phyloP scores from a whole-genome alignment of 768 basidiomycete genomes.

The Kwoniella mangroviensis region DNA sequence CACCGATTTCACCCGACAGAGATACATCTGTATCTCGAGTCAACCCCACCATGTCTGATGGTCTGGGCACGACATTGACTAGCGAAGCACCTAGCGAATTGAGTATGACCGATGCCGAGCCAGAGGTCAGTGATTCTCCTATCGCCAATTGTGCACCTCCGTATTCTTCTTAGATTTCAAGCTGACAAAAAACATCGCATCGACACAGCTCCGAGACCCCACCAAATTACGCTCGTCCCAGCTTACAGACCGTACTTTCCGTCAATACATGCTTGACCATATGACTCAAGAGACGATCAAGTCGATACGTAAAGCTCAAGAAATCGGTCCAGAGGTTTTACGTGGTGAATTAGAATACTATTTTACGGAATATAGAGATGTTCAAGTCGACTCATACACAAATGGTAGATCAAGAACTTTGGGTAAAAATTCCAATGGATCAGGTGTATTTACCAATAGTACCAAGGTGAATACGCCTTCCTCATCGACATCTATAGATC shows the following conservation, averaged over 20 bases:
- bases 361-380: slow-evolving; percentile 21
- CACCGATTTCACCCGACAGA: slow-evolving; percentile 7
- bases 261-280: slow-evolving; percentile 48
- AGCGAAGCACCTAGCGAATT: slow-evolving; percentile 34
- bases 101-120: slow-evolving; percentile 25
- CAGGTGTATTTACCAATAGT: slow-evolving; percentile 10
- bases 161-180: too few relatives aligned
- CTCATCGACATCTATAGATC: not conserved
- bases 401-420: not conserved
- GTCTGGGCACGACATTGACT: slow-evolving; percentile 17
- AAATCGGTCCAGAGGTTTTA: not conserved
- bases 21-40: not conserved
- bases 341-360: slow-evolving; percentile 6
- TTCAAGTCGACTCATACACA: not conserved
- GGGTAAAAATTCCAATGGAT: not conserved
- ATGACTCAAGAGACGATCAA: slow-evolving; percentile 35
- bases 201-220: slow-evolving; percentile 44
- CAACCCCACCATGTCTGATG: slow-evolving; percentile 12
- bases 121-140: slow-evolving; percentile 19
- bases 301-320: slow-evolving; percentile 4
- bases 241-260: slow-evolving; percentile 47
- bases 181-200: too few relatives aligned
- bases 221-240: slow-evolving; percentile 36
- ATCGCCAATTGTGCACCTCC: not conserved
- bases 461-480: slow-evolving; percentile 2